phyloP scores from a whole-genome alignment of 2,329 filamentous ascomycete genomes.

The Malbranchea zuffiana region DNA sequence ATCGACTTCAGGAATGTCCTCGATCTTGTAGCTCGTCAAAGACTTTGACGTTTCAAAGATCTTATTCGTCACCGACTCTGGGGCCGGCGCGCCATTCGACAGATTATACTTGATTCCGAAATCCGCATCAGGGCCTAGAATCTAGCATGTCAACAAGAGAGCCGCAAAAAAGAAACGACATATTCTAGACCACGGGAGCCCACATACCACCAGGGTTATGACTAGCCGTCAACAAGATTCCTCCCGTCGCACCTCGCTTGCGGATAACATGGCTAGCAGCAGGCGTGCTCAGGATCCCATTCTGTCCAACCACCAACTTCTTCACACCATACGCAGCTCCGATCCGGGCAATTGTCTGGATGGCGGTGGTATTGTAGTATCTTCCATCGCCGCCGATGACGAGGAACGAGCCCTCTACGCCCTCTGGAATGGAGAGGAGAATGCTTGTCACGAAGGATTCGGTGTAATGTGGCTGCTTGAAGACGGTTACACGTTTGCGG shows the following conservation, averaged over 20 bases:
- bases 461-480: slow-evolving; percentile 90
- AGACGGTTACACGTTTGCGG: slow-evolving; percentile 97
- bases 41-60: slow-evolving; percentile 88
- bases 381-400: slow-evolving; percentile 97
- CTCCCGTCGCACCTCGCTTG: slow-evolving; percentile 87
- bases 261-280: slow-evolving; percentile 94
- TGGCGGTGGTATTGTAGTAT: slow-evolving; percentile 93
- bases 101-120: slow-evolving; percentile 99
- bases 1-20: slow-evolving; percentile 77
- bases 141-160: neutral
- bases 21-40: slow-evolving; percentile 83
- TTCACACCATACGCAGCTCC: slow-evolving; percentile 94
- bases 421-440: slow-evolving; percentile 91
- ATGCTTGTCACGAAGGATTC: slow-evolving; percentile 93
- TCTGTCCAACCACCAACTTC: slow-evolving; percentile 92
- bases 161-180: neutral
- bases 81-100: slow-evolving; percentile 86
- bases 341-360: slow-evolving; percentile 95
- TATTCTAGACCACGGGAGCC: neutral
- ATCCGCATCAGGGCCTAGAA: slow-evolving; percentile 73
- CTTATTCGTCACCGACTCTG: slow-evolving; percentile 95
- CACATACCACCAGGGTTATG: slow-evolving; percentile 90
- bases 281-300: slow-evolving; percentile 93
- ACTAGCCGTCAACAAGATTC: slow-evolving; percentile 91
- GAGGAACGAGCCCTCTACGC: slow-evolving; percentile 73